Conservation (phyloP, 2,329 filamentous ascomycete genomes). For the Aureobasidium pullulans region DNA sequence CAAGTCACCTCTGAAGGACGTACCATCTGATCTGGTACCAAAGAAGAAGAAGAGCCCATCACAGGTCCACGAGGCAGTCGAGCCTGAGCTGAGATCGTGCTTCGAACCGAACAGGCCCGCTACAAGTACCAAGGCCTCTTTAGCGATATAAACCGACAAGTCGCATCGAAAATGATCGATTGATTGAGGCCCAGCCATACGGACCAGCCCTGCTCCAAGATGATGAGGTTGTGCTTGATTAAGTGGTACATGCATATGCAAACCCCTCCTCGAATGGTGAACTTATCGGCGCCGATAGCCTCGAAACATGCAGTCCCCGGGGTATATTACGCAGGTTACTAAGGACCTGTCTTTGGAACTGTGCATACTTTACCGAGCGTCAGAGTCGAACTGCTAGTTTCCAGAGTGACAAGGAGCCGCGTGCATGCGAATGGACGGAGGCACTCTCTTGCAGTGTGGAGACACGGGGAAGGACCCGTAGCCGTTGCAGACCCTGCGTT, state of each 20-base stretch:
- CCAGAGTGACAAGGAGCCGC: not conserved
- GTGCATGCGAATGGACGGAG: not conserved
- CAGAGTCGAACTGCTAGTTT: conserved; percentile 1
- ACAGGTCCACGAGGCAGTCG: not conserved
- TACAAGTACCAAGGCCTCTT: not conserved
- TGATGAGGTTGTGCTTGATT: not conserved
- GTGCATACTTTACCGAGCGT: conserved; percentile 5
- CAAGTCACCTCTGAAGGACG: not conserved
- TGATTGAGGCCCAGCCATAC: not conserved
- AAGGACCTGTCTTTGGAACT: not conserved
- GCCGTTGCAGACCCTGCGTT: conserved; percentile 1
- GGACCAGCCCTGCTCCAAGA: not conserved
- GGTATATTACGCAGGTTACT: not conserved
- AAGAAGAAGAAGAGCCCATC: not conserved
- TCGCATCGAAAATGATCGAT: not conserved
- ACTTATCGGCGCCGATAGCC: not conserved
- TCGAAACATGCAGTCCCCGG: not conserved
- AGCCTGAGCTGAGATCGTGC: not conserved
- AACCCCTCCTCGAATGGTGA: not conserved
- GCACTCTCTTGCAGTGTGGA: not conserved
- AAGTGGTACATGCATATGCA: conserved; percentile 11
- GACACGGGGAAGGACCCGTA: not conserved
- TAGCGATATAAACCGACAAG: not conserved
- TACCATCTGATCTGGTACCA: not conserved
- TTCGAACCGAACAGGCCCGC: not conserved